Evolutionary conservation across 257 asterid species (phyloP).

Genomic region (Solanum rostratum): DNA sequence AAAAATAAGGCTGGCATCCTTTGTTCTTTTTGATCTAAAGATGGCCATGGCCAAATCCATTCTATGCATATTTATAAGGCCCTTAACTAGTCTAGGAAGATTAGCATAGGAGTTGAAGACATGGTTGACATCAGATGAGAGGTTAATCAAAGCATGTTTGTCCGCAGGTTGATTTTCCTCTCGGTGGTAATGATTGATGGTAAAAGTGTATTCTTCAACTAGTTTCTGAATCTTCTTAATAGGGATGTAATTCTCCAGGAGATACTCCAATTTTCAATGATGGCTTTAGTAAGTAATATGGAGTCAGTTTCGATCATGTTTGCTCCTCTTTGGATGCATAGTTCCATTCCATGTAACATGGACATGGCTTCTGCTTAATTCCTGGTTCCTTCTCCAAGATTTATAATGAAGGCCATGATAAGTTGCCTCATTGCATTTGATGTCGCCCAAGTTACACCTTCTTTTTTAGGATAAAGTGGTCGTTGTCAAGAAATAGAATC

Average conservation of each 20-base stretch:
- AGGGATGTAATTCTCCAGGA: no score
- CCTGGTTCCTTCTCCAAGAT: background rate
- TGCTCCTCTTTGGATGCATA: background rate
- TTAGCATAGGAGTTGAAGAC: background rate
- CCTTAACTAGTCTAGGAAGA: background rate
- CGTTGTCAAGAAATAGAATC: no score
- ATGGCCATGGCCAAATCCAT: background rate
- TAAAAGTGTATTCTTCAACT: background rate
- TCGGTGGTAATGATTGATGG: background rate
- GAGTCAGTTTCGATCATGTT: background rate
- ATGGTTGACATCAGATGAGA: background rate
- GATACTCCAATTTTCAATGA: background rate
- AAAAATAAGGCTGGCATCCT: no score
- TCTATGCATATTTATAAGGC: no score
- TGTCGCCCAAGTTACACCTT: no score
- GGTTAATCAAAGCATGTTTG: background rate
- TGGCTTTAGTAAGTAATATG: background rate
- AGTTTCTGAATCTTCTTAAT: background rate
- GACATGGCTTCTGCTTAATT: background rate
- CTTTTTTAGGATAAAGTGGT: no score
- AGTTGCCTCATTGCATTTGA: no score
- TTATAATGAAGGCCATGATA: background rate
- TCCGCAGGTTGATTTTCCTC: background rate
- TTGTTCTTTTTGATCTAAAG: no score
- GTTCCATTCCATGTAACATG: background rate